phyloP scores from a whole-genome alignment of 768 basidiomycete species.

The Suillus spraguei region DNA sequence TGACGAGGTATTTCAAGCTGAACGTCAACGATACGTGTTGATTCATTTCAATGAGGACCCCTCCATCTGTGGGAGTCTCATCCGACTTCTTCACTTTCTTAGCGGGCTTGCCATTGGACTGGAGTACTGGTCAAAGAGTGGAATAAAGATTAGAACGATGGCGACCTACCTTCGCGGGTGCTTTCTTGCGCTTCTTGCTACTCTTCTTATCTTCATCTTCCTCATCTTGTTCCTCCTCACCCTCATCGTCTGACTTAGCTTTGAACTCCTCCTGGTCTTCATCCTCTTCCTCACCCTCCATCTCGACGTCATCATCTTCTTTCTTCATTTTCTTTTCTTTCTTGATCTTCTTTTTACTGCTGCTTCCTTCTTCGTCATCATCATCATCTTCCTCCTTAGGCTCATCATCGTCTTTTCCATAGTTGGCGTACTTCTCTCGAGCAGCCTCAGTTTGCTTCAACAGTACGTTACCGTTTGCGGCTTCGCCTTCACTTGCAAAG shows the following conservation, averaged over 20 bases:
- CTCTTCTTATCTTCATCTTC: constrained; percentile 50
- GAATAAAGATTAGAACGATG: not conserved
- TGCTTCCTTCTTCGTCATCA: constrained; percentile 42
- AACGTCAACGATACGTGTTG: constrained; percentile 92
- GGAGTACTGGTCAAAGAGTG: constrained; percentile 26
- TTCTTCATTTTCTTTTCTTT: constrained; percentile 47
- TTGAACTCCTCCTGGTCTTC: constrained; percentile 42
- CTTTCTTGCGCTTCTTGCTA: constrained; percentile 73
- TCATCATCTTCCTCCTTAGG: constrained; percentile 42
- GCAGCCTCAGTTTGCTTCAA: constrained; percentile 72
- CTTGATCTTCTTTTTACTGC: constrained; percentile 29
- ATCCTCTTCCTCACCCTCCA: constrained; percentile 52
- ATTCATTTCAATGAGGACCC: constrained; percentile 85
- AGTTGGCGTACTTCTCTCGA: constrained; percentile 40
- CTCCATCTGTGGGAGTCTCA: constrained; percentile 54
- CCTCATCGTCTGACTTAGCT: constrained; percentile 46
- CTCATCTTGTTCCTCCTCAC: constrained; percentile 50
- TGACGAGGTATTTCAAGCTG: constrained; percentile 95
- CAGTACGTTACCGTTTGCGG: constrained; percentile 87
- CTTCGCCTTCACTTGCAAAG: constrained; percentile 92
- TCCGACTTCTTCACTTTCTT: constrained; percentile 63
- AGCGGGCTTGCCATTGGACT: constrained; percentile 42
- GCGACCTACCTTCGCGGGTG: constrained; percentile 46
- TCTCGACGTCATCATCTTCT: constrained; percentile 45
- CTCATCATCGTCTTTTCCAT: constrained; percentile 47